Evolutionary conservation across 2,329 filamentous ascomycete species (phyloP).

Genomic region (Trichoderma atroviride): DNA sequence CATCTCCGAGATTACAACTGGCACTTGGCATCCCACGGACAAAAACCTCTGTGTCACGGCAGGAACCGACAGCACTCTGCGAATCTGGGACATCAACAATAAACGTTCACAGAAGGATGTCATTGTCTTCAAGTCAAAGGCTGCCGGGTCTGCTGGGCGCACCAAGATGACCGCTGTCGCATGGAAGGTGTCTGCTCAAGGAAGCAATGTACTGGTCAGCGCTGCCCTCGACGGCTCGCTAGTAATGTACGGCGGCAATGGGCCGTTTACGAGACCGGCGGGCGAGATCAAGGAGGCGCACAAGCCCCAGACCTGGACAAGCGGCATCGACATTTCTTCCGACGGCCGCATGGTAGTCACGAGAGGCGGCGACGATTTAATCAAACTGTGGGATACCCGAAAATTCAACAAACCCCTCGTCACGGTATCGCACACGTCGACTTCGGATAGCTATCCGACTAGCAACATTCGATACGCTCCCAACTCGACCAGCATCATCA

Average conservation of each 20-base stretch:
- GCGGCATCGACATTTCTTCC: conserved; percentile 84
- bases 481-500: conserved; percentile 80
- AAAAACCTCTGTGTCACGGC: conserved; percentile 85
- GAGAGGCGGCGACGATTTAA: conserved; percentile 84
- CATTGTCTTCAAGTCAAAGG: conserved; percentile 91
- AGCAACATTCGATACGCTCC: conserved; percentile 90
- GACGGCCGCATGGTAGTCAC: conserved; percentile 92
- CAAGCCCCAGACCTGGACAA: conserved; percentile 81
- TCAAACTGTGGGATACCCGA: conserved; percentile 95
- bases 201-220: conserved; percentile 76
- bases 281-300: conserved; percentile 87
- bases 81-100: conserved; percentile 96
- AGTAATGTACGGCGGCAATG: conserved; percentile 89
- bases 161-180: conserved; percentile 91
- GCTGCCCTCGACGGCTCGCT: conserved; percentile 87
- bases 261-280: conserved; percentile 78
- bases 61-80: conserved; percentile 89
- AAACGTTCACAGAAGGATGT: conserved; percentile 89
- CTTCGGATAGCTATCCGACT: conserved; percentile 79
- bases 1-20: conserved; percentile 85
- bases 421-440: conserved; percentile 76
- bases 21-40: conserved; percentile 88
- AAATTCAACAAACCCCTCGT: conserved; percentile 93
- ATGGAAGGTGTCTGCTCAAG: conserved; percentile 78
- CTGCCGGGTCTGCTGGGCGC: conserved; percentile 83